Conservation (phyloP, 208 protist genomes). For the Hexamita inflata region DNA sequence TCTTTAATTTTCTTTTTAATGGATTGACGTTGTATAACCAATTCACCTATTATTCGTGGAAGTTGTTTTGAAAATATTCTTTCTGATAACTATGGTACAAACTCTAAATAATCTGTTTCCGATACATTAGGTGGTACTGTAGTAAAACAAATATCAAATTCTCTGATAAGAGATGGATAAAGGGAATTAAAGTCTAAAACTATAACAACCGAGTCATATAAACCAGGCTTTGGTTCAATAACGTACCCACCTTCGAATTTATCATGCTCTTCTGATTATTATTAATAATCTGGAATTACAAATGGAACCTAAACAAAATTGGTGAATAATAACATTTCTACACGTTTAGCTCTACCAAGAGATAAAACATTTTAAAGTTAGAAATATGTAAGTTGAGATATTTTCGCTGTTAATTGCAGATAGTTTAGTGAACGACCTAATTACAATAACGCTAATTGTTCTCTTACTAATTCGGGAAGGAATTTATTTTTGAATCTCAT, state of each 20-base stretch:
- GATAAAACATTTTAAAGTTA: background rate
- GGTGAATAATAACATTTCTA: background rate
- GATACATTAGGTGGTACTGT: conserved; percentile 57
- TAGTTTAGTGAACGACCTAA: background rate
- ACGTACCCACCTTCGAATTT: conserved; percentile 30
- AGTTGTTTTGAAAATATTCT: background rate
- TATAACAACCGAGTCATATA: conserved; percentile 93
- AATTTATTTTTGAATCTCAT: conserved; percentile 1
- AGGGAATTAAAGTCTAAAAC: conserved; percentile 99
- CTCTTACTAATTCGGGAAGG: conserved; percentile 8
- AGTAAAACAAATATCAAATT: conserved; percentile 99
- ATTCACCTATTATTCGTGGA: conserved; percentile 15
- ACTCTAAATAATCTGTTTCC: background rate
- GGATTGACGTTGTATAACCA: conserved; percentile 10
- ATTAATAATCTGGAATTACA: conserved; percentile 3
- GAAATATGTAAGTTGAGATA: conserved; percentile 13
- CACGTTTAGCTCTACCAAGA: conserved; percentile 4
- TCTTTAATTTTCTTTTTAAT: conserved; percentile 23
- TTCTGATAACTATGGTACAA: background rate
- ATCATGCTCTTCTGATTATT: conserved; percentile 58
- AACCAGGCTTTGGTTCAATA: conserved; percentile 26
- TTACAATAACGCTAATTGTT: background rate
- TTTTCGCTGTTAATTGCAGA: background rate
- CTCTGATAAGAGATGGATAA: conserved; percentile 97
- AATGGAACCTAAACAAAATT: conserved; percentile 2